These are phyloP conservation scores for Aspergillus texensis DNA, from an alignment of 2,329 filamentous ascomycete genomes.

Conservation along the genomic window DNA sequence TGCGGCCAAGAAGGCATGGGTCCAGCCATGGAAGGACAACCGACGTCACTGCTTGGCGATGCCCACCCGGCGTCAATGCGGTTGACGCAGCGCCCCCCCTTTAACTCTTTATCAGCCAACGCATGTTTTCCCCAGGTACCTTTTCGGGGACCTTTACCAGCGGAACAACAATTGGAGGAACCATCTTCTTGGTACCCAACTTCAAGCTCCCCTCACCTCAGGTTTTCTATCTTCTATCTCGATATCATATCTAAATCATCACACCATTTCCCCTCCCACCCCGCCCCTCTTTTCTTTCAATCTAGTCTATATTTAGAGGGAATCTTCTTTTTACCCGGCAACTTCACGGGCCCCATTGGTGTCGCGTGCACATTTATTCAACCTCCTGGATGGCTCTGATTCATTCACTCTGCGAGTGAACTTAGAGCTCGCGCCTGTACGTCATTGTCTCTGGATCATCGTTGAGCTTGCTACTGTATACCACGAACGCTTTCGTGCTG, in stretches of 20 bases:
- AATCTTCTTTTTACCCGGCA: constrained; percentile 1
- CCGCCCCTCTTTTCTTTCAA: constrained; percentile 11
- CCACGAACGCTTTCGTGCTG: constrained; percentile 12
- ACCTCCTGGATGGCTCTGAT: constrained; percentile 34
- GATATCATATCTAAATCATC: constrained; percentile 11
- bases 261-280: constrained; percentile 4
- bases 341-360: constrained; percentile 23
- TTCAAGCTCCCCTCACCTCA: constrained; percentile 5
- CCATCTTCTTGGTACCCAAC: constrained; percentile 16
- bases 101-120: constrained; percentile 9
- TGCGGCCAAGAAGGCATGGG: neutral
- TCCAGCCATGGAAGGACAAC: constrained; percentile 11
- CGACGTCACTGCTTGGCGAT: constrained; percentile 31
- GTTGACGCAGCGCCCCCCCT: constrained; percentile 7
- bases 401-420: constrained; percentile 23
- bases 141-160: constrained; percentile 1
- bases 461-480: neutral
- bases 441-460: constrained; percentile 4
- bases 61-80: constrained; percentile 15
- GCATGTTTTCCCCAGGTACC: constrained; percentile 17
- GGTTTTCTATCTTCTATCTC: too few relatives aligned
- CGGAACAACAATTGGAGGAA: constrained; percentile 17
- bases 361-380: constrained; percentile 30
- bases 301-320: neutral
- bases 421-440: constrained; percentile 24